Base-by-base conservation (phyloP, 2,329 filamentous ascomycete species). In the Talaromyces pinophilus region DNA sequence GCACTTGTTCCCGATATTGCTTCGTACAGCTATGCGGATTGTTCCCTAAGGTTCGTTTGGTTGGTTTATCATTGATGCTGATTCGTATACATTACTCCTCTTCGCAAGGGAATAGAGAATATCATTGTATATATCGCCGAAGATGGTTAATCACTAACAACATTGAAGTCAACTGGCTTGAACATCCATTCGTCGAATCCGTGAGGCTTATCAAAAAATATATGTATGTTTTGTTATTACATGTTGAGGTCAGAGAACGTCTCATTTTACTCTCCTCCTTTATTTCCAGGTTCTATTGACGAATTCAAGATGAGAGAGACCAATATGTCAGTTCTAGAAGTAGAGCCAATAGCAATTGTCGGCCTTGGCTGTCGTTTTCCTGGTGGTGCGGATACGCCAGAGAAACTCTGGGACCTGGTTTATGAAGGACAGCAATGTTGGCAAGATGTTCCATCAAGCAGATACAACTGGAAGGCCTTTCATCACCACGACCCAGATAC, bases 311-410 rank as follows among this genome's bases (percentile, higher is more conserved):
- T 11, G 28, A 19, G 8, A n/a, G 28, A 35, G 8, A 57, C 4
- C 30, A 38, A 57, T n/a, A 38, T 57, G 13, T 19, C 30, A 35
- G 11, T n/a, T 38, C 2, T 17, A 57, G 52, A 57, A 57, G 17
- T 57, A 57, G 52, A 57, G 52, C 54, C 54, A 5, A 40, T 59
- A 35, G 54, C 54, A 22, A 59, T 59, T n/a, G 54, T 59, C 11
- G 54, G 54, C n/a, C 8, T 59, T 13, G 33, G 54, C 46, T 59
- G 55, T 35, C 55, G 55, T 15, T 42, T 59, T 3, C 46, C 46
- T 25, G 33, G 33, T 40, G 55, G 35, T 19, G 55, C 55, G 17
- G 35, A 40, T 11, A 35, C 33, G 1, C 55, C 55, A n/a, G 28
- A 33, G 11, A 59, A 59, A 25, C 33, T 59, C 6, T 59, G 55